Conservation (phyloP, 2,329 filamentous ascomycete genomes). For the Alternaria sp. region DNA sequence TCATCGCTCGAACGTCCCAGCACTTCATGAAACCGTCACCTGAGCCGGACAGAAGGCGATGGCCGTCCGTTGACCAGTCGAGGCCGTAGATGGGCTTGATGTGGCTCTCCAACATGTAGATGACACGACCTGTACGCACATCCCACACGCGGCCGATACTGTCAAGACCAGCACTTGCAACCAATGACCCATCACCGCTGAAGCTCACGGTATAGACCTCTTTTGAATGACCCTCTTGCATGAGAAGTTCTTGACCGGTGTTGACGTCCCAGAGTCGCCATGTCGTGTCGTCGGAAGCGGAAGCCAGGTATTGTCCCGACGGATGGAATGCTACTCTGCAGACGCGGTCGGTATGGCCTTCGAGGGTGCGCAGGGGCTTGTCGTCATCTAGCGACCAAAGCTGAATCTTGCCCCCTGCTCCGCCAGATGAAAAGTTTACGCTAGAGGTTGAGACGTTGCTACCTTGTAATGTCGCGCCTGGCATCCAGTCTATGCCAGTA, state of each 20-base stretch:
- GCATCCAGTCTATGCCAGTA: slow-evolving; percentile 89
- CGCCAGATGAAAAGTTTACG: slow-evolving; percentile 88
- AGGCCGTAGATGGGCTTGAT: slow-evolving; percentile 93
- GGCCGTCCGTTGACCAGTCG: slow-evolving; percentile 90
- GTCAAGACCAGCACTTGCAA: slow-evolving; percentile 92
- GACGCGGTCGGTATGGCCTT: slow-evolving; percentile 84
- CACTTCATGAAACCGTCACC: slow-evolving; percentile 97
- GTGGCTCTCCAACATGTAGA: slow-evolving; percentile 93
- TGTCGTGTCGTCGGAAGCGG: slow-evolving; percentile 93
- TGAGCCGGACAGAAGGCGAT: slow-evolving; percentile 90
- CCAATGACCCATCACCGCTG: slow-evolving; percentile 86
- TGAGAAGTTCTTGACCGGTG: slow-evolving; percentile 79
- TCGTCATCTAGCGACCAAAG: slow-evolving; percentile 90
- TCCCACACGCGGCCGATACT: slow-evolving; percentile 97
- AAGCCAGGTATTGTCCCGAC: slow-evolving; percentile 86
- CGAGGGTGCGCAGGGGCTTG: slow-evolving; percentile 80
- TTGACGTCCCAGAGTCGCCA: slow-evolving; percentile 97
- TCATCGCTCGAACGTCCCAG: slow-evolving; percentile 93
- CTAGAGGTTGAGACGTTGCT: slow-evolving; percentile 73
- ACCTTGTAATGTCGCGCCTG: slow-evolving; percentile 75
- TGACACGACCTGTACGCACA: slow-evolving; percentile 85
- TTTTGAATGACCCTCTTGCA: slow-evolving; percentile 93
- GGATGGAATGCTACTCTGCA: slow-evolving; percentile 95
- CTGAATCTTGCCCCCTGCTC: slow-evolving; percentile 84
- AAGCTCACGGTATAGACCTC: slow-evolving; percentile 92